These are phyloP conservation scores for Microbotryum saponariae DNA, from an alignment of 1,284 basidiomycete species.

Conservation along the genomic window DNA sequence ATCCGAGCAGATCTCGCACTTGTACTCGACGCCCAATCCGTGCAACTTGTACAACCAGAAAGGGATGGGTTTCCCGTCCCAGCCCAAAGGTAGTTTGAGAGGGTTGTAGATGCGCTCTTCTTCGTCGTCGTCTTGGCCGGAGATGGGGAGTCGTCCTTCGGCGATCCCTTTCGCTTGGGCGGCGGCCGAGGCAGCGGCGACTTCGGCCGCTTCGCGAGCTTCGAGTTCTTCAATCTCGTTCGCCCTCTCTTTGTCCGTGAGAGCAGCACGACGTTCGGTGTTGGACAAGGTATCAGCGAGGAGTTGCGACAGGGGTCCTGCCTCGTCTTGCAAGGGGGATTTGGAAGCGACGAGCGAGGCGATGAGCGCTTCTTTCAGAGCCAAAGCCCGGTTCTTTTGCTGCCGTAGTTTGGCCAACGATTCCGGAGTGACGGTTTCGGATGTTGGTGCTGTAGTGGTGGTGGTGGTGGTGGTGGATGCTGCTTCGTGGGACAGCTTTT, in stretches of 20 bases:
- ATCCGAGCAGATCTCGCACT: conserved; percentile 95
- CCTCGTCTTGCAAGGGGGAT: conserved; percentile 31
- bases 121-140: conserved; percentile 73
- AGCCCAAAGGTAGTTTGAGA: conserved; percentile 89
- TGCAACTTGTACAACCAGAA: conserved; percentile 99
- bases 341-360: conserved; percentile 54
- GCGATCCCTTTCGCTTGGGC: conserved; percentile 46
- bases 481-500: conserved; percentile 48
- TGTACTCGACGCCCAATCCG: conserved; percentile 92
- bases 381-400: conserved; percentile 59
- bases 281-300: conserved; percentile 82
- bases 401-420: conserved; percentile 41
- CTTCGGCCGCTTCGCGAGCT: conserved; percentile 47
- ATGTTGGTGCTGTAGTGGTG: conserved; percentile 32
- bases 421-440: conserved; percentile 32
- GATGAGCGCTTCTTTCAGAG: conserved; percentile 63
- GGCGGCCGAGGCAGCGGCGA: conserved; percentile 56
- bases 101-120: conserved; percentile 96
- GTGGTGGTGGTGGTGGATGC: conserved; percentile 40
- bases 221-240: conserved; percentile 67
- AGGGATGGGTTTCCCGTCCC: conserved; percentile 97
- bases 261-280: conserved; percentile 88
- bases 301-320: conserved; percentile 54
- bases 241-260: conserved; percentile 92
- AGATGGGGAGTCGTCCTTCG: conserved; percentile 32